phyloP scores from a whole-genome alignment of 257 asterid species.

The Capsicum baccatum region DNA sequence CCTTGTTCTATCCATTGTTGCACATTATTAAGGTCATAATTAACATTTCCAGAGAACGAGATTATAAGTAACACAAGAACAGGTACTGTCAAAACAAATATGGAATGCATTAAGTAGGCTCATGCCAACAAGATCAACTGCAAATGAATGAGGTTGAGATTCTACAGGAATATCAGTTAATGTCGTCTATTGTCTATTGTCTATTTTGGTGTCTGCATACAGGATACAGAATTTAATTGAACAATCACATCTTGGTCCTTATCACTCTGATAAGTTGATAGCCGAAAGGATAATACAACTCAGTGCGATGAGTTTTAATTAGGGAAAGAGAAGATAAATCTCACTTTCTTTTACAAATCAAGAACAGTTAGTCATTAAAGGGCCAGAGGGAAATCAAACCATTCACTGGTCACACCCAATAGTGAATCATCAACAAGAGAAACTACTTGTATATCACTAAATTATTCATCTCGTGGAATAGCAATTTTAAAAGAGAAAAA shows the following conservation, averaged over 20 bases:
- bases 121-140: constrained; percentile 20
- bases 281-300: not conserved
- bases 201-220: constrained; percentile 22
- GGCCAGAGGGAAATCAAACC: not conserved
- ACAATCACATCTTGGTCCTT: constrained; percentile 17
- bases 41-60: not conserved
- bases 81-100: constrained; percentile 1
- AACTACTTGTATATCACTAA: constrained; percentile 7
- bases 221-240: not conserved
- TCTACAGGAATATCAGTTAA: constrained; percentile 18
- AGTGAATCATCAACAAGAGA: constrained; percentile 21
- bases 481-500: constrained; percentile 26
- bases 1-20: constrained; percentile 18
- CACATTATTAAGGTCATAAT: not conserved
- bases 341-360: not conserved
- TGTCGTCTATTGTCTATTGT: constrained; percentile 19
- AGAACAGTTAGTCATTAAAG: not conserved
- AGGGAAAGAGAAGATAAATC: constrained; percentile 13
- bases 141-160: constrained; percentile 20
- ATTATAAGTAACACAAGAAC: not conserved
- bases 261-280: not conserved
- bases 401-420: constrained; percentile 25
- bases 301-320: constrained; percentile 10
- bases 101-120: not conserved
- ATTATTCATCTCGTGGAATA: not conserved